phyloP scores from a whole-genome alignment of 2,329 filamentous ascomycete genomes.

The Blastomyces silverae region DNA sequence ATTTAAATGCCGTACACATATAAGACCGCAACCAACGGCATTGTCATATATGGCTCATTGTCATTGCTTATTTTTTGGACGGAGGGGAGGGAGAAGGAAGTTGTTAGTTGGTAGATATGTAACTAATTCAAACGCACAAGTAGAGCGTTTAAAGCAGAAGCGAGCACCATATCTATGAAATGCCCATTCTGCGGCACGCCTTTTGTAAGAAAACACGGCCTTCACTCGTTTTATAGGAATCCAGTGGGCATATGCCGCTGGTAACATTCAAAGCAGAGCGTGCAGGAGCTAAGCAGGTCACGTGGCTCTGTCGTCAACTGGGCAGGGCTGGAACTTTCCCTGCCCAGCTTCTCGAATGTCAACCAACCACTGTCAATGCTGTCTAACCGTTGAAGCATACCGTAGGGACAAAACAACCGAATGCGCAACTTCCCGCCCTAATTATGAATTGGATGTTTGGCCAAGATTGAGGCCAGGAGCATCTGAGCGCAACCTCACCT shows the following conservation, averaged over 20 bases:
- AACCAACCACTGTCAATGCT: neutral
- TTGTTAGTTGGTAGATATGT: neutral
- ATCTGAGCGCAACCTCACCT: neutral
- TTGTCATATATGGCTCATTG: neutral
- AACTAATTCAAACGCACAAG: too few species aligned
- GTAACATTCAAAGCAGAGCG: neutral
- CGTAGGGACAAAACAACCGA: neutral
- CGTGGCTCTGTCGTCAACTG: neutral
- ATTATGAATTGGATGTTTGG: neutral
- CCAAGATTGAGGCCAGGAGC: constrained; percentile 1
- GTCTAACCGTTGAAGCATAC: neutral
- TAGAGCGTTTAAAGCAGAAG: neutral
- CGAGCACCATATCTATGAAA: neutral
- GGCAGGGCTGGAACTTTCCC: neutral
- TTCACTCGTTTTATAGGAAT: neutral
- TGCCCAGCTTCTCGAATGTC: neutral
- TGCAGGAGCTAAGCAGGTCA: too few species aligned
- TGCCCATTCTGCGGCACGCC: neutral
- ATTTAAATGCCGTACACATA: neutral
- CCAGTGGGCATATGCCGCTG: neutral
- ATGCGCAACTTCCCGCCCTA: neutral
- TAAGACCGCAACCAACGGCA: neutral
- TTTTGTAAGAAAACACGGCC: neutral
- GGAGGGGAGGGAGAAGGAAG: neutral
- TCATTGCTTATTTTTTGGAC: neutral